Evolutionary conservation across 2,329 filamentous ascomycete species (phyloP), one percentile per base, ranked within the genome.

Genomic region (Colletotrichum agaves): DNA sequence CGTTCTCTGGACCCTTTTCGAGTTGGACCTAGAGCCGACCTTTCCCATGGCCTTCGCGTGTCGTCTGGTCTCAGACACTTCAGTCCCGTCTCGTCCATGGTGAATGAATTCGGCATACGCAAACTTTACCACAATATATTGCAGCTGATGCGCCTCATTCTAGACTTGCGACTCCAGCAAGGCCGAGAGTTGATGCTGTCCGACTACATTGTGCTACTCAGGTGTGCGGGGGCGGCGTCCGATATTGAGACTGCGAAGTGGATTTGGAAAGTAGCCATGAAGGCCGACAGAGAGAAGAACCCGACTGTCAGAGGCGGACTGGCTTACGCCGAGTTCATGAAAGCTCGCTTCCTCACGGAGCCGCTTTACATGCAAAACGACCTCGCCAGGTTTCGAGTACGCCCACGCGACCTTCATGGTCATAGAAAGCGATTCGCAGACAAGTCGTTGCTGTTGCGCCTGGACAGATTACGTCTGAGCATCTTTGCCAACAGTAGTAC

Each of bases 1-100:
- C 83, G 84, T 37, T 81, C 84, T 5, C 77, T 94, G 8, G 88
- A 92, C 64, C 90, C 91, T 0, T 73, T 85, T 4, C 73, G 77
- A 21, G 77, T 88, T 17, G 80, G 85, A 59, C 74, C 78, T 19
- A 76, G 84, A 12, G 74, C 87, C 19, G 89, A 90, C 74, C 75
- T 82, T 3, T 78, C 79, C 11, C 74, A 83, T 39, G 79, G 81
- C 15, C 68, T 83, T 17, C 70, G 73, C 15, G 75, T 86, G 58
- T 71, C 77, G 3, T 63, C 72, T 13, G 83, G 76, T 71, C 84
- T 80, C 73, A 78, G 76, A 6, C 75, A 80, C 33, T 76, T 78
- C 60, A 80, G 81, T 1, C 75, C 80, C 31, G 70, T 82, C 43
- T 73, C 75, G 5, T 70, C 74, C 3, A 70, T 78, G 11, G 70